Conservation (phyloP, 1,284 basidiomycete genomes). For the Ganoderma lucidum region DNA sequence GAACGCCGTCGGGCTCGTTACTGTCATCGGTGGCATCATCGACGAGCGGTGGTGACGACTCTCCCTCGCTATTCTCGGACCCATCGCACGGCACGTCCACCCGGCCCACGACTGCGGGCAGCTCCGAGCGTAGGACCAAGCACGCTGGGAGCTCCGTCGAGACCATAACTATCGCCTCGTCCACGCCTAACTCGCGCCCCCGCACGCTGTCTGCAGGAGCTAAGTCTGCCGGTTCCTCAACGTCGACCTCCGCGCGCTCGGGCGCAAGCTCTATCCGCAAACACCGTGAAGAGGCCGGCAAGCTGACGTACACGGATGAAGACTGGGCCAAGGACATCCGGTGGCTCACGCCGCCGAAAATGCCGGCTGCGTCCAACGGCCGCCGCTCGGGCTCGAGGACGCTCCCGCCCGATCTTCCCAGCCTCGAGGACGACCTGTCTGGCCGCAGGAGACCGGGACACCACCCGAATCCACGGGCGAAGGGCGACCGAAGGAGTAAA, state of each 20-base stretch:
- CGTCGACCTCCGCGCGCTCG: conserved; percentile 28
- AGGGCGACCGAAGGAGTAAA: conserved; percentile 33
- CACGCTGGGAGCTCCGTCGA: conserved; percentile 23
- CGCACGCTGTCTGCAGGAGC: conserved; percentile 26
- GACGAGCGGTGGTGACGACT: conserved; percentile 43
- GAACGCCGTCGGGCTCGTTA: conserved; percentile 40
- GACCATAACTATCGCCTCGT: conserved; percentile 39
- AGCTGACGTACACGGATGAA: conserved; percentile 52
- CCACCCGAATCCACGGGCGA: conserved; percentile 32
- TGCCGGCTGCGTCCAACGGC: conserved; percentile 34
- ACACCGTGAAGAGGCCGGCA: conserved; percentile 39
- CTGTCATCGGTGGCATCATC: conserved; percentile 48
- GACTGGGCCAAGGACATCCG: conserved; percentile 72
- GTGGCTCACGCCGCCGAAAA: conserved; percentile 59
- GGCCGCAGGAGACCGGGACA: conserved; percentile 13
- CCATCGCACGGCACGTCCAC: conserved; percentile 40
- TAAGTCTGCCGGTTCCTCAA: conserved; percentile 29
- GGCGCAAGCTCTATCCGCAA: conserved; percentile 34
- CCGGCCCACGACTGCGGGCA: conserved; percentile 36
- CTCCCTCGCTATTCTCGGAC: conserved; percentile 39
- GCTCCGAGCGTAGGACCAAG: conserved; percentile 34
- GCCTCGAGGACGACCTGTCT: conserved; percentile 24
- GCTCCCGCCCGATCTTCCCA: conserved; percentile 35
- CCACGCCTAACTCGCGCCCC: conserved; percentile 34
- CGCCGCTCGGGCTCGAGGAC: conserved; percentile 28